Evolutionary conservation across 495 filamentous ascomycete species (phyloP).

Genomic region (Schizothecium vesticola): DNA sequence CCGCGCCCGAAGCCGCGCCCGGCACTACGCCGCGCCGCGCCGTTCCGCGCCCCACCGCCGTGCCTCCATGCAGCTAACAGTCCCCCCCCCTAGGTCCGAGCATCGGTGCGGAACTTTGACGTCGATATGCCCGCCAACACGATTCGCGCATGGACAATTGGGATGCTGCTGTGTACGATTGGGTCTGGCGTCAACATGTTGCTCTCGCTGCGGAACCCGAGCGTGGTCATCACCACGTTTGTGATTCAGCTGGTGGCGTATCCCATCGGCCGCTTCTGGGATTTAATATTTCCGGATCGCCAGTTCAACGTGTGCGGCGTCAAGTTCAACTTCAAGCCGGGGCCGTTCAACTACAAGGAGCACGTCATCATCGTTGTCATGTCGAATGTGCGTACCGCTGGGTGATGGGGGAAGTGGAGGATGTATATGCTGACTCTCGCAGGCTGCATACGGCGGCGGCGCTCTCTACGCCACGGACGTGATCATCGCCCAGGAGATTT

Average conservation of each 20-base stretch:
- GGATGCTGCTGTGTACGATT: constrained; percentile 56
- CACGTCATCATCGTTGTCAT: constrained; percentile 74
- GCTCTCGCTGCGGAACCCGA: constrained; percentile 61
- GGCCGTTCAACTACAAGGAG: constrained; percentile 75
- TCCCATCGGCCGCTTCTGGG: constrained; percentile 58
- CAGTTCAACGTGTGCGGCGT: constrained; percentile 54
- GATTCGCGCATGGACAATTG: constrained; percentile 66
- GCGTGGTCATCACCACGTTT: constrained; percentile 60
- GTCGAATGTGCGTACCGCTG: constrained; percentile 46
- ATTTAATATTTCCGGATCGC: constrained; percentile 50
- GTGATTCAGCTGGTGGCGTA: constrained; percentile 67
- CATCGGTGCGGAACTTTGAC: constrained; percentile 57
- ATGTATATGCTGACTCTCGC: constrained; percentile 9
- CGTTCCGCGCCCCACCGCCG: background rate
- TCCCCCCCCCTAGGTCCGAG: constrained; percentile 44
- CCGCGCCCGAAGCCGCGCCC: constrained; percentile 25
- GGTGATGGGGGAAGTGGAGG: background rate
- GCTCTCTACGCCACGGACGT: constrained; percentile 46
- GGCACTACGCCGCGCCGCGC: constrained; percentile 5
- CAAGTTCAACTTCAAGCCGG: constrained; percentile 59
- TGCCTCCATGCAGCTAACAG: background rate
- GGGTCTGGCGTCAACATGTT: constrained; percentile 68
- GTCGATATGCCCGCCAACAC: constrained; percentile 65
- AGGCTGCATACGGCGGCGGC: constrained; percentile 45
- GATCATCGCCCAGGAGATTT: constrained; percentile 36